Evolutionary conservation across 495 filamentous ascomycete genomes (phyloP), one percentile per base, ranked within the genome.

Genomic region (Lasiosphaeriaceae sp.): DNA sequence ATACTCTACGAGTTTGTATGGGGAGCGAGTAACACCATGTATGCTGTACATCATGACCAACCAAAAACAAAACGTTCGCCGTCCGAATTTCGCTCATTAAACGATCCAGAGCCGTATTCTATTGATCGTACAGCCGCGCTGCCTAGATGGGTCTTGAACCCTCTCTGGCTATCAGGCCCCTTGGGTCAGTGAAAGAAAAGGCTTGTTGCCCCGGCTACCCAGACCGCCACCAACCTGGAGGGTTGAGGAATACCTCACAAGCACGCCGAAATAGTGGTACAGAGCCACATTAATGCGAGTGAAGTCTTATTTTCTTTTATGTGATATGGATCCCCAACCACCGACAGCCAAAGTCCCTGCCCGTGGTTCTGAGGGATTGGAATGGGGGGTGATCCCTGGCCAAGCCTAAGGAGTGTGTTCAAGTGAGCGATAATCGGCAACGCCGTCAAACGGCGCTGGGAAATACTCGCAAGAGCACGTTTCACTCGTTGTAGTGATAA

Each of bases 401-500:
- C 24, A 6, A 22, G 20, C 37, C 53, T n/a, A n/a, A n/a, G 5
- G 24, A 14, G 9, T 14, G 39, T 2, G 39, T 17, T 4, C 5
- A 5, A 43, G 39, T 16, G n/a, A 5, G 34, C 34, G 8, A 14
- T 9, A 43, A 17, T 17, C 37, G 37, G 4, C 37, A 41, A 3
- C 4, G n/a, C 37, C 37, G n/a, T 6, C n/a, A 3, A 12, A 7
- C 37, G 12, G 37, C 12, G 14, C 39, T 17, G 3, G 39, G n/a
- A 43, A n/a, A 17, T 43, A 4, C 9, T 31, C 26, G 26, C 26
- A 31, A 31, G 26, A 41, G 22, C 43, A 58, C 51, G 57, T 58
- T 66, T 82, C 80, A 94, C 76, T 94, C 90, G 70, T 94, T 92
- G 75, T 91, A 92, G 73, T 94, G 90, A 71, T 92, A 94, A 55